Base-by-base conservation (phyloP, 768 basidiomycete genomes). In the Wakefieldia striispora region DNA sequence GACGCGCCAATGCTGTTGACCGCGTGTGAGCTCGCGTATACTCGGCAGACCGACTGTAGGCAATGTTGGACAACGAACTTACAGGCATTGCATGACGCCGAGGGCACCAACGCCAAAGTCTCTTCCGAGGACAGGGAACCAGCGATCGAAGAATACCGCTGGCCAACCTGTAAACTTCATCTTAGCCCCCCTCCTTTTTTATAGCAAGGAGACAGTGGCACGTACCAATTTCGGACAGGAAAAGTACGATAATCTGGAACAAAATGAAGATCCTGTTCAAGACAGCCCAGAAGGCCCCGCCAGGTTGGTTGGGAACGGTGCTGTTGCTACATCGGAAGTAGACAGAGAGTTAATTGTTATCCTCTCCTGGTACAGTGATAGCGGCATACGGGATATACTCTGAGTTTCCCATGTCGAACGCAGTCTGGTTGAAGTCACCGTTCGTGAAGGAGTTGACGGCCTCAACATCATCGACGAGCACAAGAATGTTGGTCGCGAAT, bases 231-330 rank as follows among this genome's bases (percentile, higher is more conserved):
- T 68, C 66, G 1, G 68, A 68, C 24, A 68, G 66, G 53, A 92
- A 70, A 45, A 95, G 81, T 45, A 90, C 75, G 59, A 94, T 64
- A 43, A 83, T 78, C 66, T 93, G 86, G 70, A 88, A 84, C 49
- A 91, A 76, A 69, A 94, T 88, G 62, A 95, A 77, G n/a, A 95
- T 70, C 38, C 87, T 82, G 59, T 90, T 85, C 50, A 94, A 76
- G 39, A 94, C 81, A 3, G 91, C 86, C 90, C 92, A 97, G 70
- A 97, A 95, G 20, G 84, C 82, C 23, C 94, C 94, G 7, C 91
- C 94, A 40, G 91, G 75, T 67, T 95, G 93, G 69, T 93, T 91
- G 3, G 93, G 93, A n/a, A 97, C 89, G 0, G 91, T 91, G 68
- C 85, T 88, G 45, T 85, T 80, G 60, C 76, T 81, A 27, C 19